Percentiles rank a stretch among this genome's conserved stretches.
These are phyloP conservation scores for Apophysomyces variabilis DNA, from an alignment of 371 early-diverging fungal species.

Conservation along the genomic window DNA sequence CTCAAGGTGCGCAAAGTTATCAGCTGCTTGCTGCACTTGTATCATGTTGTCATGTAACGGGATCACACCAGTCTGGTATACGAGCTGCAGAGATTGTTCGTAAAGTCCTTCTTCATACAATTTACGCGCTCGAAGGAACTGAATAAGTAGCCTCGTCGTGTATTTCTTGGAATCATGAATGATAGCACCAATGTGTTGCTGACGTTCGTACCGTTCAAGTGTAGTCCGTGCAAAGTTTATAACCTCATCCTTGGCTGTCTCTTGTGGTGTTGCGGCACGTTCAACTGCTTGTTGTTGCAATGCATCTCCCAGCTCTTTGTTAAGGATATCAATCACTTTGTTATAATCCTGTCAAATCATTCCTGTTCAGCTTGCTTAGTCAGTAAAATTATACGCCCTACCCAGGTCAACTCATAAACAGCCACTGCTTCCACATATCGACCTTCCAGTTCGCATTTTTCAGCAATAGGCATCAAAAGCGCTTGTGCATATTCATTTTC, in stretches of 20 bases:
- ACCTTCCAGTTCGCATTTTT: slow-evolving; percentile 68
- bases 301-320: slow-evolving; percentile 75
- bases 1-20: slow-evolving; percentile 66
- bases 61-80: slow-evolving; percentile 48
- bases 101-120: slow-evolving; percentile 23
- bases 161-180: slow-evolving; percentile 22
- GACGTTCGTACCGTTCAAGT: slow-evolving; percentile 21
- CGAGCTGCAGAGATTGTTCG: slow-evolving; percentile 31
- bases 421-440: slow-evolving; percentile 73
- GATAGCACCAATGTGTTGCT: slow-evolving; percentile 24
- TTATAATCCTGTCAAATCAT: slow-evolving; percentile 60
- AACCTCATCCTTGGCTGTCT: slow-evolving; percentile 19
- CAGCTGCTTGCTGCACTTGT: slow-evolving; percentile 61
- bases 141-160: slow-evolving; percentile 18
- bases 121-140: slow-evolving; percentile 18
- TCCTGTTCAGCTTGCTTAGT: neutral
- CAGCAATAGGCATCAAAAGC: slow-evolving; percentile 72
- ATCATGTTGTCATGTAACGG: slow-evolving; percentile 65
- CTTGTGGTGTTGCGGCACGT: neutral
- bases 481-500: slow-evolving; percentile 62
- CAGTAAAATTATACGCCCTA: neutral
- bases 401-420: slow-evolving; percentile 74
- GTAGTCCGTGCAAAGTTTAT: slow-evolving; percentile 17
- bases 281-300: slow-evolving; percentile 27
- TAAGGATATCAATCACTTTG: slow-evolving; percentile 75